phyloP scores from a whole-genome alignment of 192 early-diverging fungal genomes.

The Umbelopsis ramanniana region DNA sequence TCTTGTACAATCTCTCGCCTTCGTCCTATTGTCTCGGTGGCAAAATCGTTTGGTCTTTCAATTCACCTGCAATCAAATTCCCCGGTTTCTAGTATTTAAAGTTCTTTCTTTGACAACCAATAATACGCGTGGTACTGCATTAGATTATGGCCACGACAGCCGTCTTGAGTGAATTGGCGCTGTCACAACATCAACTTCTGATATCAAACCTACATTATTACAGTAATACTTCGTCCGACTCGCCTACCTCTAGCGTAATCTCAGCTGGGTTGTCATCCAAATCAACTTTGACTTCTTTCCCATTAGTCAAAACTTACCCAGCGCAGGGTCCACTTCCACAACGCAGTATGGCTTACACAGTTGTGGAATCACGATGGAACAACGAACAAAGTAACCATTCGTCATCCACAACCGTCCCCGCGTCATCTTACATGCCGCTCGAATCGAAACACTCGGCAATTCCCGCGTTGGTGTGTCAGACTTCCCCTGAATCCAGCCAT shows the following conservation, averaged over 20 bases:
- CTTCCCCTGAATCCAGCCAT: conserved; percentile 4
- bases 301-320: neutral
- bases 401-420: neutral
- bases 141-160: conserved; percentile 12
- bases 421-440: neutral
- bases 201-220: conserved; percentile 13
- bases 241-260: neutral
- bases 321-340: neutral
- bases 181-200: conserved; percentile 23
- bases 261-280: conserved; percentile 6
- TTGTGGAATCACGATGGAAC: conserved; percentile 8
- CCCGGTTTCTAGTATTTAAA: conserved; percentile 7
- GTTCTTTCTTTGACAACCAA: neutral
- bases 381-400: neutral
- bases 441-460: neutral
- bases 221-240: conserved; percentile 17
- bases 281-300: neutral
- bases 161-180: conserved; percentile 6
- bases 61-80: neutral
- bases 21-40: neutral
- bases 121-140: neutral
- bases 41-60: too few relatives aligned
- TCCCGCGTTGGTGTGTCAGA: neutral
- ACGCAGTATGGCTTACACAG: neutral
- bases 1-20: neutral